Evolutionary conservation across 129 eudicot species (phyloP).

Genomic region (Artemisia tridentata): DNA sequence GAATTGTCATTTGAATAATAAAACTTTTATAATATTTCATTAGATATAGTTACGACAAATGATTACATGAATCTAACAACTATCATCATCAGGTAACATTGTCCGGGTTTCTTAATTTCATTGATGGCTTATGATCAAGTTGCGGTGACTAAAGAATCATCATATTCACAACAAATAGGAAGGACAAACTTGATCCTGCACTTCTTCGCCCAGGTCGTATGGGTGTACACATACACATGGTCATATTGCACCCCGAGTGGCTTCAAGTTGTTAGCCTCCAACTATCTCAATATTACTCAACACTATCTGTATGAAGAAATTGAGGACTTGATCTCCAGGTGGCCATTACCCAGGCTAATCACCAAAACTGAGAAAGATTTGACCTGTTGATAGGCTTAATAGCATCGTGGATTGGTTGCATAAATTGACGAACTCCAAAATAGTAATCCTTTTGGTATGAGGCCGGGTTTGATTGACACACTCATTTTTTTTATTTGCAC

Average conservation of each 20-base stretch:
- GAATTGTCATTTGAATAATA: too few species aligned
- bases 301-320: conserved; percentile 36
- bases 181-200: conserved; percentile 65
- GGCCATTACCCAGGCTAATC: conserved; percentile 34
- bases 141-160: conserved; percentile 69
- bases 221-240: conserved; percentile 69
- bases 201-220: conserved; percentile 64
- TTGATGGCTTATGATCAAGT: conserved; percentile 73
- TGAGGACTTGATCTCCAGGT: conserved; percentile 33
- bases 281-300: conserved; percentile 43
- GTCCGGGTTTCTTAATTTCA: conserved; percentile 61
- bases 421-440: too few species aligned
- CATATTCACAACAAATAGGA: conserved; percentile 62
- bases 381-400: too few species aligned
- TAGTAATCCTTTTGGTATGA: too few species aligned
- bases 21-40: too few species aligned
- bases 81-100: conserved; percentile 26
- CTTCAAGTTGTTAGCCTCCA: conserved; percentile 44
- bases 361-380: too few species aligned
- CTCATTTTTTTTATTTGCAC: too few species aligned
- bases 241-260: conserved; percentile 48
- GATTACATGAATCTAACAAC: too few species aligned
- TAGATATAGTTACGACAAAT: too few species aligned
- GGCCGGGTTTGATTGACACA: too few species aligned
- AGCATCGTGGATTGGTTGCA: too few species aligned